Percentiles rank a stretch among this genome's conserved stretches.
Conservation (phyloP, 208 protist species). For the Borovskyia barvae region DNA sequence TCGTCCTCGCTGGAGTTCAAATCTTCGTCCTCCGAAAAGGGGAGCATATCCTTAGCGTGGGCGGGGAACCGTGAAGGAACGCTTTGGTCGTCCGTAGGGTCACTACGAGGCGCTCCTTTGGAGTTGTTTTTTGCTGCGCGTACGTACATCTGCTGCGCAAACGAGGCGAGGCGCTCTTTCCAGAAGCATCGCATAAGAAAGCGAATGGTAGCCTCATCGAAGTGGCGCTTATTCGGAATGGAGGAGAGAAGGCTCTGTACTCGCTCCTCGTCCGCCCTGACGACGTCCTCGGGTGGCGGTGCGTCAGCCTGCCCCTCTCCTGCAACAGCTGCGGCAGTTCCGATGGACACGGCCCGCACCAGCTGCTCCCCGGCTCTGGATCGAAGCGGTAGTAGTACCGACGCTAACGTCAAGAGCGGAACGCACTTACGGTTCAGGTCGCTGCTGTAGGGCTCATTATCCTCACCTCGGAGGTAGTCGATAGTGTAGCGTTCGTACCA, state of each 20-base stretch:
- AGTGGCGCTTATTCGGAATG: constrained; percentile 43
- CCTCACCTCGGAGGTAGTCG: constrained; percentile 59
- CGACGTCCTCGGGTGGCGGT: not conserved
- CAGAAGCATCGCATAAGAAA: constrained; percentile 78
- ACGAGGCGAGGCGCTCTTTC: constrained; percentile 56
- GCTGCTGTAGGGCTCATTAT: constrained; percentile 33
- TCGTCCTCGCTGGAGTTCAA: not conserved
- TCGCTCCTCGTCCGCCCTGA: not conserved
- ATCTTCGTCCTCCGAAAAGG: not conserved
- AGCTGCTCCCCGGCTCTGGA: constrained; percentile 9
- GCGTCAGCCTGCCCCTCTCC: not conserved
- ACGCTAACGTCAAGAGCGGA: constrained; percentile 72
- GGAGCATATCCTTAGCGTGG: not conserved
- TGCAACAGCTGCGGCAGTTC: not conserved
- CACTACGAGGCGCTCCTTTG: not conserved
- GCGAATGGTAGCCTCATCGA: constrained; percentile 64
- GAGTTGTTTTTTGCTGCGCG: not conserved
- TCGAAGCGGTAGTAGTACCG: constrained; percentile 60
- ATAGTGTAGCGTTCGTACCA: constrained; percentile 50
- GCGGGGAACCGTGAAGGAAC: not conserved
- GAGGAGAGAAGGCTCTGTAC: constrained; percentile 1
- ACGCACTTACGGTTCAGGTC: constrained; percentile 40
- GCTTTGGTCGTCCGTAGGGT: not conserved
- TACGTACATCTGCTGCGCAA: constrained; percentile 40
- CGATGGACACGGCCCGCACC: not conserved